Conservation (phyloP, 345 rosid species). For the Populus simonii region DNA sequence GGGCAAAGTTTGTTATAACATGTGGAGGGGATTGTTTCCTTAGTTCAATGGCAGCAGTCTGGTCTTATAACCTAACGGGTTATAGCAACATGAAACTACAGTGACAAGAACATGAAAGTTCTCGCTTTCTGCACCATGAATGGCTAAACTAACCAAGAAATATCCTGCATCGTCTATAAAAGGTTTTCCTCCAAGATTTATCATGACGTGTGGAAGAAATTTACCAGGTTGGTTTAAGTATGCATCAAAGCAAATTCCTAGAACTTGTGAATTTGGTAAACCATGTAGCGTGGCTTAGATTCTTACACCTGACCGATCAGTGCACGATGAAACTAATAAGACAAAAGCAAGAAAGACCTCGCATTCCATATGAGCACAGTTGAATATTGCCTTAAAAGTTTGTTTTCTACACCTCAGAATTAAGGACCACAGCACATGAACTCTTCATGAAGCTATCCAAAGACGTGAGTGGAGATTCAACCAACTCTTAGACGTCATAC, state of each 20-base stretch:
- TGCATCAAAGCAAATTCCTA: neutral
- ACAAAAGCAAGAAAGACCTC: neutral
- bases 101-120: neutral
- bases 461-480: neutral
- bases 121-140: neutral
- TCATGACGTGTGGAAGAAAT: too few species aligned
- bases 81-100: neutral
- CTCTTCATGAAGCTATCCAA: neutral
- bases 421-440: neutral
- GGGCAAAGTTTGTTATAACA: neutral
- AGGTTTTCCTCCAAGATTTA: neutral
- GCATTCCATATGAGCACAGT: neutral
- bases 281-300: neutral
- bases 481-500: neutral
- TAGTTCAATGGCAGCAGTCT: neutral
- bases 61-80: neutral
- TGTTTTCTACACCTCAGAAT: neutral
- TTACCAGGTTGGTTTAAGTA: neutral
- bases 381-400: neutral
- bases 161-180: neutral
- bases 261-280: neutral
- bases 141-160: neutral
- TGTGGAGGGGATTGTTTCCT: neutral
- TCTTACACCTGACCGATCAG: too few species aligned
- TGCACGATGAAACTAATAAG: neutral